Evolutionary conservation across 768 basidiomycete genomes (phyloP).

Genomic region (Lactarius quietus): DNA sequence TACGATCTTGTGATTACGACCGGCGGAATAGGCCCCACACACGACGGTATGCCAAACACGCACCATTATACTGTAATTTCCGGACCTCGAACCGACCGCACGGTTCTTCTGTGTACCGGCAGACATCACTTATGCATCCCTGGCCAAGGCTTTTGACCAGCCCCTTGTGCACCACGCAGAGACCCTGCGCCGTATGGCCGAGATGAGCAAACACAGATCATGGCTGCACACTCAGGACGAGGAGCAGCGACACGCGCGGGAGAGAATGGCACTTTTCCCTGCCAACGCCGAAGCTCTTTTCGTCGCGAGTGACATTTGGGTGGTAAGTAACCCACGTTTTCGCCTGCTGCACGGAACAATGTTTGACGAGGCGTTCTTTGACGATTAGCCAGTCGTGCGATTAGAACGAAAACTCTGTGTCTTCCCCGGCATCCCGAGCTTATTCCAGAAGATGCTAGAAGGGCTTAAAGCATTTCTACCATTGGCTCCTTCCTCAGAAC

Average conservation of each 20-base stretch:
- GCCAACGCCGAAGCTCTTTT: conserved; percentile 73
- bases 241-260: conserved; percentile 71
- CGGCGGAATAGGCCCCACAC: conserved; percentile 90
- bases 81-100: neutral
- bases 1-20: conserved; percentile 91
- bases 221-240: conserved; percentile 60
- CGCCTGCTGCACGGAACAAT: too few relatives aligned
- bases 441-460: conserved; percentile 81
- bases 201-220: conserved; percentile 52
- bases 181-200: conserved; percentile 69
- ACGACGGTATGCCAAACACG: conserved; percentile 59
- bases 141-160: conserved; percentile 80
- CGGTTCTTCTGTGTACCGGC: neutral
- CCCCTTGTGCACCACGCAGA: conserved; percentile 71
- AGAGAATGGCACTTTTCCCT: conserved; percentile 91
- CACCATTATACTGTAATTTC: too few relatives aligned
- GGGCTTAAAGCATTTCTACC: conserved; percentile 70
- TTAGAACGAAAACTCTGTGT: conserved; percentile 84
- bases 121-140: conserved; percentile 88
- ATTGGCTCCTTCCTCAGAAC: conserved; percentile 67
- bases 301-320: conserved; percentile 80
- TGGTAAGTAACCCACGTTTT: conserved; percentile 45
- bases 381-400: conserved; percentile 78
- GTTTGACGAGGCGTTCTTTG: conserved; percentile 1
- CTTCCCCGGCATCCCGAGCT: conserved; percentile 84